A percentile compares a stretch with the other conserved stretches of the same genome.
Evolutionary conservation across 164 flowering plant genomes (phyloP).

Genomic region (Chloranthus sessilifolius): DNA sequence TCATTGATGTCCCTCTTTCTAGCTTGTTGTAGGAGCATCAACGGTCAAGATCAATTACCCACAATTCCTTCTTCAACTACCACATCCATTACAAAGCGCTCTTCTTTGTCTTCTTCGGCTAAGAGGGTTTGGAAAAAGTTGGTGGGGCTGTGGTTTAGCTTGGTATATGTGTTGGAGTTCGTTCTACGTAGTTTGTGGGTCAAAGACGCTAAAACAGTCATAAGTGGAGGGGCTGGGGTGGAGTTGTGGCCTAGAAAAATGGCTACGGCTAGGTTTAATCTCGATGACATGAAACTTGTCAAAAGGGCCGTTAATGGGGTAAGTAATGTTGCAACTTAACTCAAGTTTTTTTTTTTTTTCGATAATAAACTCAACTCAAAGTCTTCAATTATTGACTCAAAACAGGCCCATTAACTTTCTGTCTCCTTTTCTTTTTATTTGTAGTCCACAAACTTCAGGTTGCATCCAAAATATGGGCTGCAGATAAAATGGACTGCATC

Average conservation of each 20-base stretch:
- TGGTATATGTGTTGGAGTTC: slow-evolving; percentile 32
- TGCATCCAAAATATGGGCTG: too few relatives aligned
- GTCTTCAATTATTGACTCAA: too few relatives aligned
- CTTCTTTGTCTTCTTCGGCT: background rate
- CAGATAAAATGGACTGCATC: too few relatives aligned
- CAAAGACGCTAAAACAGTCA: slow-evolving; percentile 32
- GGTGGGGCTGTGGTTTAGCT: slow-evolving; percentile 25
- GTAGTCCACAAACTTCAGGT: too few relatives aligned
- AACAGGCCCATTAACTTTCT: background rate
- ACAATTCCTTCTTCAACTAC: slow-evolving; percentile 8
- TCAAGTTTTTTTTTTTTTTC: background rate
- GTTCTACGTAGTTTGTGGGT: slow-evolving; percentile 30
- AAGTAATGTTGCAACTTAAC: slow-evolving; percentile 14
- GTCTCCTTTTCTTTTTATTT: background rate
- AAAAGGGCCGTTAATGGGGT: slow-evolving; percentile 51
- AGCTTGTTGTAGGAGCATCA: slow-evolving; percentile 32
- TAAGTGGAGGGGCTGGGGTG: slow-evolving; percentile 63
- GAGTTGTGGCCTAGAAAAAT: slow-evolving; percentile 77
- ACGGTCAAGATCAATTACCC: slow-evolving; percentile 26
- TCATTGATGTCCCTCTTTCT: slow-evolving; percentile 59
- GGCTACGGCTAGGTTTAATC: slow-evolving; percentile 45
- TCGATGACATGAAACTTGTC: slow-evolving; percentile 61
- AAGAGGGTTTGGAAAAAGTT: slow-evolving; percentile 20
- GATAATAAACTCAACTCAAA: too few relatives aligned
- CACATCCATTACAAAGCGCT: background rate